Evolutionary conservation across 208 protist genomes (phyloP).

Genomic region (Vickermania ingenoplastis): DNA sequence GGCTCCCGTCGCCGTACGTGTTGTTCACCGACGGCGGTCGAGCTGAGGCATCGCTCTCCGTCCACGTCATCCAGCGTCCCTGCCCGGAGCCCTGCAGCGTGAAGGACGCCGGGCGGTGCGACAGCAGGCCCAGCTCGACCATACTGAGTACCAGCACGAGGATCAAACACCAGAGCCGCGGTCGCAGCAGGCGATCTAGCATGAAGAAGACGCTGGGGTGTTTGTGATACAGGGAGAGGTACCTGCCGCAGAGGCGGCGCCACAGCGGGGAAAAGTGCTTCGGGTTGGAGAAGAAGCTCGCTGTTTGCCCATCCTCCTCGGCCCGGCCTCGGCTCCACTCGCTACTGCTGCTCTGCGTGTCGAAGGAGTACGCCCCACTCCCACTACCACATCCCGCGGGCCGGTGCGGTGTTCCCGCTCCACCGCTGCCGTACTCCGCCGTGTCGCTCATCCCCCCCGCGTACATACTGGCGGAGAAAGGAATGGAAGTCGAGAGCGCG

Average conservation of each 20-base stretch:
- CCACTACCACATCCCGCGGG: too few species aligned
- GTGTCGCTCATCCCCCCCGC: too few species aligned
- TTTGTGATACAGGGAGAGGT: neutral
- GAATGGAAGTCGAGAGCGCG: too few species aligned
- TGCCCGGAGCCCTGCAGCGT: neutral
- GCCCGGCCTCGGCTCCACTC: too few species aligned
- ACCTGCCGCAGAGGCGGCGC: neutral
- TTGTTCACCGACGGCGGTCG: too few species aligned
- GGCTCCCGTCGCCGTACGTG: neutral
- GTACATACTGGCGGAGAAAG: too few species aligned
- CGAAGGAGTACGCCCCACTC: too few species aligned
- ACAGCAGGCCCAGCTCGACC: constrained; percentile 31
- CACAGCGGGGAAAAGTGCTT: neutral
- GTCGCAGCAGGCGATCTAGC: constrained; percentile 14
- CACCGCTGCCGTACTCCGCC: too few species aligned
- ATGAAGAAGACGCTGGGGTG: neutral
- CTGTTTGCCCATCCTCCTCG: too few species aligned
- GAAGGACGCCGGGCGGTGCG: constrained; percentile 10
- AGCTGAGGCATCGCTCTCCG: too few species aligned
- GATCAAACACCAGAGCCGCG: constrained; percentile 27
- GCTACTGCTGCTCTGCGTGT: too few species aligned
- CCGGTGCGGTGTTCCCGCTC: too few species aligned
- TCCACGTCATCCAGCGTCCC: neutral
- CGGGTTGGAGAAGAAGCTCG: neutral
- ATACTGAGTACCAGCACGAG: constrained; percentile 28